These are phyloP conservation scores for Diaporthe caulivora DNA, from an alignment of 2,329 filamentous ascomycete genomes.

Conservation along the genomic window DNA sequence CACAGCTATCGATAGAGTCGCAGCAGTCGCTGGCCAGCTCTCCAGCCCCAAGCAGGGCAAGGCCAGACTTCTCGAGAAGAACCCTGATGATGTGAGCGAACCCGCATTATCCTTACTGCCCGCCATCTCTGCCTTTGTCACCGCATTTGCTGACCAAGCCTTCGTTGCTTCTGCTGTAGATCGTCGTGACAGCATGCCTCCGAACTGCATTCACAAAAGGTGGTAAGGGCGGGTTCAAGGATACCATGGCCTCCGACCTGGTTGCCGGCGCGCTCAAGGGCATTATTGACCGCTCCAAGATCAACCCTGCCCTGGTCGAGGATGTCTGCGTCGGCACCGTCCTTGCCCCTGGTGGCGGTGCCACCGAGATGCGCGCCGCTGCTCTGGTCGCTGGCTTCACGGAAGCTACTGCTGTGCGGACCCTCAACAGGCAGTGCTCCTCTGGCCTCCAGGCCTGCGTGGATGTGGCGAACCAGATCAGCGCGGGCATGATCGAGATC, in stretches of 20 bases:
- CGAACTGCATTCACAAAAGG: conserved; percentile 94
- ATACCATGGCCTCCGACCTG: conserved; percentile 88
- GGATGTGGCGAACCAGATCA: conserved; percentile 94
- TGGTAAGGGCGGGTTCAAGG: conserved; percentile 95
- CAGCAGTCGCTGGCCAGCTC: conserved; percentile 73
- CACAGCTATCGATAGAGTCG: conserved; percentile 68
- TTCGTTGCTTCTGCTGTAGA: conserved; percentile 53
- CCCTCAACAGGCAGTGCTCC: conserved; percentile 94
- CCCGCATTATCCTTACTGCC: conserved; percentile 10
- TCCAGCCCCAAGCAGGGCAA: conserved; percentile 59
- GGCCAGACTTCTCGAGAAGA: conserved; percentile 73
- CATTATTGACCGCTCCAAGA: conserved; percentile 85
- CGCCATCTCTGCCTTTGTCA: background rate
- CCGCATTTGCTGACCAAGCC: background rate
- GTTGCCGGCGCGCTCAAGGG: conserved; percentile 86
- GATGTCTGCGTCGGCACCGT: conserved; percentile 94
- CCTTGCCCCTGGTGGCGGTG: conserved; percentile 91
- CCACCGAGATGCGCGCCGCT: conserved; percentile 96
- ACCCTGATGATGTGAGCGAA: conserved; percentile 71
- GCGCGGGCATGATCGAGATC: conserved; percentile 91
- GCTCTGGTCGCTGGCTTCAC: conserved; percentile 92
- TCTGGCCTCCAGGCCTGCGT: conserved; percentile 92
- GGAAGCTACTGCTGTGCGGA: conserved; percentile 84
- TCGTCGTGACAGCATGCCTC: conserved; percentile 93
- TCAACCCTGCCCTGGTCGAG: conserved; percentile 89